Conservation (phyloP, 176 grass and related monocot genomes). For the Secale cereale region DNA sequence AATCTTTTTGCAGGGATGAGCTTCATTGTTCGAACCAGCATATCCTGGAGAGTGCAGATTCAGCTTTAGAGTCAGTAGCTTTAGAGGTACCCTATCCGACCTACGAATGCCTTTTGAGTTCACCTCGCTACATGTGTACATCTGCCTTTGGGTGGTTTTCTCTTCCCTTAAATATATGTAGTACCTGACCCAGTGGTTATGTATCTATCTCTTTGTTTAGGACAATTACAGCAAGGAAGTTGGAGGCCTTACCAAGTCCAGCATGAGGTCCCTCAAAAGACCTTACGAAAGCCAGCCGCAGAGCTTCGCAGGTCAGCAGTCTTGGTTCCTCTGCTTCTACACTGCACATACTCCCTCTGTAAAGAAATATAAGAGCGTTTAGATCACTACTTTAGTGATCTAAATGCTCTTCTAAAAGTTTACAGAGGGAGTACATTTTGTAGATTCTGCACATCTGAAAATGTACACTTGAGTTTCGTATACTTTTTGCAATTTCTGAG, state of each 20-base stretch:
- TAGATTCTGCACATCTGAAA: neutral
- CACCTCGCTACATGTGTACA: neutral
- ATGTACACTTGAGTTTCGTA: neutral
- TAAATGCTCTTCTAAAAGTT: no score
- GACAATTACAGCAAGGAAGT: slow-evolving; percentile 21
- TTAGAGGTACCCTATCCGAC: slow-evolving; percentile 28
- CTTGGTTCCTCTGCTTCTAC: neutral
- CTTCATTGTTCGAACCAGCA: slow-evolving; percentile 34
- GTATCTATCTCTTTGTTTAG: slow-evolving; percentile 32
- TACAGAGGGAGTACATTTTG: no score
- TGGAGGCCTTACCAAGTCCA: slow-evolving; percentile 29
- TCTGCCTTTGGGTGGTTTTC: neutral
- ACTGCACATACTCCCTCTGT: no score
- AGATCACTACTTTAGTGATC: no score
- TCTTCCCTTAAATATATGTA: neutral
- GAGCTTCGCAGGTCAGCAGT: slow-evolving; percentile 51
- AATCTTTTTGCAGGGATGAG: slow-evolving; percentile 40
- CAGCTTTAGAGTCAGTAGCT: slow-evolving; percentile 42
- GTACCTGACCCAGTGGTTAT: neutral
- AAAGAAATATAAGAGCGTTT: no score
- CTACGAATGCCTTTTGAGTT: neutral
- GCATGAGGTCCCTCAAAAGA: slow-evolving; percentile 49
- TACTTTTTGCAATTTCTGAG: neutral
- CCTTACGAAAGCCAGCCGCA: slow-evolving; percentile 43
- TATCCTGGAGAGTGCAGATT: slow-evolving; percentile 39